Base-by-base conservation (phyloP, 345 rosid species). In the Rubroshorea leprosula region DNA sequence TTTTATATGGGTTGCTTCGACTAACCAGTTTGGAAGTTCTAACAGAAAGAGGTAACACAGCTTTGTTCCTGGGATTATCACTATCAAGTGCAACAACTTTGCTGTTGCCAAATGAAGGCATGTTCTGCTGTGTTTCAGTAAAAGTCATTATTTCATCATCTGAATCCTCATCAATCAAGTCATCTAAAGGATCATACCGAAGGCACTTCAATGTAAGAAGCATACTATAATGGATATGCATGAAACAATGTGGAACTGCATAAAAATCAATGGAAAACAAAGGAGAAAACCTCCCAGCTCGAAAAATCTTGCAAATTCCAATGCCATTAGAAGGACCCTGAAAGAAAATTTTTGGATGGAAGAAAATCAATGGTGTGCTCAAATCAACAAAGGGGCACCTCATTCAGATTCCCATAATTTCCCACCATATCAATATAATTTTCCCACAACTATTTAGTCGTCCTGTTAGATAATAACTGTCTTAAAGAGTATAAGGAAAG, bases 221-320 rank as follows among this genome's bases (percentile, higher is more conserved):
- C 55, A 67, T 57, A 39, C 72, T 49, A 9, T 35, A 26, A 64
- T 89, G 89, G 77, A 93, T 73, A 51, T 49, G 48, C 74, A 71
- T 54, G 69, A 93, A 93, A 74, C 78, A 86, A 19, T 45, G 53
- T 47, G 96, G 94, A 69, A 86, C 39, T 20, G 81, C 89, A 55
- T 87, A 47, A 74, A 84, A 93, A 65, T 87, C 90, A 66, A 79
- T 72, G 22, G 78, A 74, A 72, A 93, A 79, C 65, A 71, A 48
- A 0, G 99, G 96, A 16, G 71, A 56, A 62, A 38, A 48, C 49
- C 72, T 62, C 61, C 64, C 25, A 23, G 45, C 53, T 61, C 61
- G 79, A 71, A 74, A 86, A 64, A 89, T 58, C 80, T 69, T 81
- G 91, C 94, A 89, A 58, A 78, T 49, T 53, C 85, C 93, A 48